Percentiles rank a stretch among this genome's conserved stretches.
Conservation (phyloP, 2,329 filamentous ascomycete genomes). For the Nigrospora osmanthi region DNA sequence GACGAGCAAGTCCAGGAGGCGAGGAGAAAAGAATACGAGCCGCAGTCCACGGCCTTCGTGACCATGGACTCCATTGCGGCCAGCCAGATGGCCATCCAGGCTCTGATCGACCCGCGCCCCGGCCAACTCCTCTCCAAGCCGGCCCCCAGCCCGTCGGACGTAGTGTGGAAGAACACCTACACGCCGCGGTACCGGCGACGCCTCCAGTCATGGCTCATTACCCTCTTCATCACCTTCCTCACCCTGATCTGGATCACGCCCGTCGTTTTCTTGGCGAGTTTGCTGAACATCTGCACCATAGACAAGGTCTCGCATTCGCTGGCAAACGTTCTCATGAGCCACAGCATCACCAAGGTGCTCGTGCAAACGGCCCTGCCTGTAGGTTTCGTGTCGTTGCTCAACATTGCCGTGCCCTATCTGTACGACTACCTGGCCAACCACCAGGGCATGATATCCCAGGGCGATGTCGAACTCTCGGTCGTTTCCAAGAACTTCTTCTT, state of each 20-base stretch:
- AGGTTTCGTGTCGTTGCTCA: constrained; percentile 75
- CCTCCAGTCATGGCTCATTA: constrained; percentile 75
- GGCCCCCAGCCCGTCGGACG: constrained; percentile 81
- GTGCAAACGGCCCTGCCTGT: constrained; percentile 87
- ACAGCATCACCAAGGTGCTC: constrained; percentile 65
- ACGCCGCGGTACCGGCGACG: constrained; percentile 66
- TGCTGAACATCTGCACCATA: constrained; percentile 78
- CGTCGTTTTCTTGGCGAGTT: constrained; percentile 68
- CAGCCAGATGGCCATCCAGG: constrained; percentile 92
- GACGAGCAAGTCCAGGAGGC: constrained; percentile 68
- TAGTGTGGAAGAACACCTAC: constrained; percentile 96
- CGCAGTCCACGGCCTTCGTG: constrained; percentile 85
- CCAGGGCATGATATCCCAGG: constrained; percentile 92
- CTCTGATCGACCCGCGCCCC: constrained; percentile 83
- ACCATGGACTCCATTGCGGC: constrained; percentile 95
- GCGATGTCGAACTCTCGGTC: constrained; percentile 86
- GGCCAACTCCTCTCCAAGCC: constrained; percentile 77
- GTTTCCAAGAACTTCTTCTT: constrained; percentile 99
- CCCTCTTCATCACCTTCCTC: constrained; percentile 71
- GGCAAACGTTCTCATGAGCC: constrained; percentile 56
- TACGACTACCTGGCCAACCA: constrained; percentile 88
- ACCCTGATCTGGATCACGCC: constrained; percentile 85
- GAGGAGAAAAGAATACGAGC: constrained; percentile 66
- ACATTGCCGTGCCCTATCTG: constrained; percentile 82
- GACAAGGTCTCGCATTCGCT: constrained; percentile 63